phyloP scores from a whole-genome alignment of 768 basidiomycete genomes.

The Suillus tomentosus region DNA sequence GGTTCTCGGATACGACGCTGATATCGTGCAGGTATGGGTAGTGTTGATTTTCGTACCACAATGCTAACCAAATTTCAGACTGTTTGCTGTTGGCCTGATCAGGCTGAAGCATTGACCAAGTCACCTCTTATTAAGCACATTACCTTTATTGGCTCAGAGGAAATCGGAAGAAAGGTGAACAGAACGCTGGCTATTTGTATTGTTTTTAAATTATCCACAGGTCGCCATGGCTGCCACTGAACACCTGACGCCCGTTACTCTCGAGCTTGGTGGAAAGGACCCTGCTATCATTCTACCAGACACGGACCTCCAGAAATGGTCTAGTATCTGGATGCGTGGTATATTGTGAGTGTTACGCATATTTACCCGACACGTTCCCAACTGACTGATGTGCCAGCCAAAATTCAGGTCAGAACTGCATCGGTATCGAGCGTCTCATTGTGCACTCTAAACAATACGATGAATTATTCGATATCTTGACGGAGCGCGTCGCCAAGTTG shows the following conservation, averaged over 20 bases:
- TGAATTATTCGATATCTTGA: slow-evolving; percentile 65
- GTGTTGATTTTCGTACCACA: neutral
- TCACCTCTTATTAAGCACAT: slow-evolving; percentile 87
- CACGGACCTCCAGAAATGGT: slow-evolving; percentile 80
- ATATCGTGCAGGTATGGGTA: slow-evolving; percentile 75
- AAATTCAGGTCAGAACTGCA: slow-evolving; percentile 94
- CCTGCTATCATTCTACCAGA: slow-evolving; percentile 87
- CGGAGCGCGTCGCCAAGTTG: slow-evolving; percentile 63
- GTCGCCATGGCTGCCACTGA: slow-evolving; percentile 84
- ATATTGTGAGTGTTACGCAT: slow-evolving; percentile 68
- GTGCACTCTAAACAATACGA: slow-evolving; percentile 81
- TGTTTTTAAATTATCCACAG: slow-evolving; percentile 37
- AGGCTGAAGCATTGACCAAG: slow-evolving; percentile 79
- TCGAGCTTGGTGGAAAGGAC: slow-evolving; percentile 96
- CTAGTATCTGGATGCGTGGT: slow-evolving; percentile 85
- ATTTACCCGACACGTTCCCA: neutral
- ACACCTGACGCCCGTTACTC: slow-evolving; percentile 86
- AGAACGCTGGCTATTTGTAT: slow-evolving; percentile 12
- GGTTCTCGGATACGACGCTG: slow-evolving; percentile 81
- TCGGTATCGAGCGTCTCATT: slow-evolving; percentile 92
- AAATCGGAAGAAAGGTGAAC: slow-evolving; percentile 69
- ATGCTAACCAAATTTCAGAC: slow-evolving; percentile 43
- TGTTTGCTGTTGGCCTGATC: slow-evolving; percentile 86
- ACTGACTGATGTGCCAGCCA: slow-evolving; percentile 52
- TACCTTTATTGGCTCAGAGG: slow-evolving; percentile 88